A percentile compares a stretch with the other conserved stretches of the same genome.
Conservation (phyloP, 495 filamentous ascomycete species). For the Bryoglossum gracile region DNA sequence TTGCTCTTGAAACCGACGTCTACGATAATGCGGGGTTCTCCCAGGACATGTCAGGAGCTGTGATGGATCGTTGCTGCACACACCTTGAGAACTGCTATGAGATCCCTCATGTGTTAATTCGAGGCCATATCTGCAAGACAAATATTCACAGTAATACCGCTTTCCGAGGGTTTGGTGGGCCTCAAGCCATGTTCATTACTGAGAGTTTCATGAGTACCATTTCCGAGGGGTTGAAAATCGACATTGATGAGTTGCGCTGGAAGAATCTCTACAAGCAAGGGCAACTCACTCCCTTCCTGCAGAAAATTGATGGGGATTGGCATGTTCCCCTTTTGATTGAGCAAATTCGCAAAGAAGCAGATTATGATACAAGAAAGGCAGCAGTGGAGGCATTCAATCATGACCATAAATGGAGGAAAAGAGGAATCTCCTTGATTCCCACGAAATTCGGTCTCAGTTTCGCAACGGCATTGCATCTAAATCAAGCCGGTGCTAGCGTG, state of each 20-base stretch:
- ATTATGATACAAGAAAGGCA: constrained; percentile 29
- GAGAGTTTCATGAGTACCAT: constrained; percentile 35
- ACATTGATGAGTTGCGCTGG: constrained; percentile 31
- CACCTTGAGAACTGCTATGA: constrained; percentile 36
- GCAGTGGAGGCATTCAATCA: constrained; percentile 30
- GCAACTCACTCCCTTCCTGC: constrained; percentile 33
- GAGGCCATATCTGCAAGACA: constrained; percentile 35
- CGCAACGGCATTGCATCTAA: constrained; percentile 35
- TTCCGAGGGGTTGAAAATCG: constrained; percentile 30
- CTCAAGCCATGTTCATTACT: constrained; percentile 34
- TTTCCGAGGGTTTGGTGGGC: constrained; percentile 36
- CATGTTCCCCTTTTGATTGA: constrained; percentile 31
- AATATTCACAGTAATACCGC: constrained; percentile 39
- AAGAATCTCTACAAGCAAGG: constrained; percentile 35
- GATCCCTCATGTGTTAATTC: constrained; percentile 32
- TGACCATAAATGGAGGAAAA: constrained; percentile 34
- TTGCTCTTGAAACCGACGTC: constrained; percentile 33
- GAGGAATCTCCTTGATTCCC: constrained; percentile 34
- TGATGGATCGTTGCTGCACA: constrained; percentile 35
- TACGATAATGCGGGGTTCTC: constrained; percentile 36
- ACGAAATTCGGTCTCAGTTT: constrained; percentile 38
- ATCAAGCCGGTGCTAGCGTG: constrained; percentile 33
- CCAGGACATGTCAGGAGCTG: constrained; percentile 33
- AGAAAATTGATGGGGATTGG: constrained; percentile 34
- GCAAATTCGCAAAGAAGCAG: constrained; percentile 27